phyloP scores from a whole-genome alignment of 768 basidiomycete species.

The Dictyophora rubrovolvata region DNA sequence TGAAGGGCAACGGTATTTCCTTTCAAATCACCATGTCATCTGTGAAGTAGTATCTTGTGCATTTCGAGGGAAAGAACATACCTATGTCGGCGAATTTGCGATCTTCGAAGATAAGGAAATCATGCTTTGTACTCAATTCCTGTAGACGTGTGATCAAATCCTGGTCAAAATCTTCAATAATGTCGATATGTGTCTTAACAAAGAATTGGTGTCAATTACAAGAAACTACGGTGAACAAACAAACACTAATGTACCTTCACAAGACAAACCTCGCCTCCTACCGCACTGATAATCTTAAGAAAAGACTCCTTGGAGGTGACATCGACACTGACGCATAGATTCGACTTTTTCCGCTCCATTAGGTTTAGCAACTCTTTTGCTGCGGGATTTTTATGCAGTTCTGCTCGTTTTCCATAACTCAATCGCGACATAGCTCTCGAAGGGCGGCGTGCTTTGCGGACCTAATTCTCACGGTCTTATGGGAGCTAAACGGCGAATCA shows the following conservation, averaged over 20 bases:
- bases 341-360: constrained; percentile 80
- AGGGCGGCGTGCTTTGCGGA: not conserved
- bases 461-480: not conserved
- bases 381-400: constrained; percentile 56
- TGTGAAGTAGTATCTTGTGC: not conserved
- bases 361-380: constrained; percentile 69
- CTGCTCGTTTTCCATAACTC: constrained; percentile 55
- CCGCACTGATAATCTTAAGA: constrained; percentile 75
- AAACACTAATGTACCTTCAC: constrained; percentile 60
- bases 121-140: constrained; percentile 64
- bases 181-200: constrained; percentile 88
- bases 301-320: constrained; percentile 74
- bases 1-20: constrained; percentile 95
- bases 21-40: constrained; percentile 27
- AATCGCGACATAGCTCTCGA: constrained; percentile 8
- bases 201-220: constrained; percentile 16
- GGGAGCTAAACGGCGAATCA: not conserved
- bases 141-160: constrained; percentile 60
- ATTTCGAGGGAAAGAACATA: constrained; percentile 19
- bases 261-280: constrained; percentile 85
- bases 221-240: constrained; percentile 6
- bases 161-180: constrained; percentile 82
- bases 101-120: constrained; percentile 97
- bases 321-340: constrained; percentile 94
- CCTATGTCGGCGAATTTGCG: constrained; percentile 99